A percentile compares a stretch with the other conserved stretches of the same genome.
phyloP scores from a whole-genome alignment of 176 grass and related monocot genomes.

The Triticum urartu region DNA sequence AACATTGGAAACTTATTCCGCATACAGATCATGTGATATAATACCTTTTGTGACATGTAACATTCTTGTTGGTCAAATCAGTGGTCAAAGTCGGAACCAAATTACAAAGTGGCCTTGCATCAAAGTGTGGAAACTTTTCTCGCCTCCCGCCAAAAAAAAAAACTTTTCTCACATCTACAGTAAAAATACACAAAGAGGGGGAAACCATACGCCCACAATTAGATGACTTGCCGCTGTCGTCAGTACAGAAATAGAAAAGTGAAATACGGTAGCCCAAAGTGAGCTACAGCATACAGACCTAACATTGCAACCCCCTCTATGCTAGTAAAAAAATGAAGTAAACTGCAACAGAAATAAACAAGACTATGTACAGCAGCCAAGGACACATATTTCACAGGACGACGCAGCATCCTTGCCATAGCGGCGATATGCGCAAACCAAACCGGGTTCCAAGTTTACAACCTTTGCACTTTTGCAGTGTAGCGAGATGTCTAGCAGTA shows the following conservation, averaged over 20 bases:
- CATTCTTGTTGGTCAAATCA: too few relatives aligned
- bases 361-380: constrained; percentile 16
- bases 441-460: neutral
- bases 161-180: too few relatives aligned
- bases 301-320: neutral
- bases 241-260: neutral
- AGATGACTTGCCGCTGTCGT: neutral
- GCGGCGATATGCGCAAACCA: constrained; percentile 5
- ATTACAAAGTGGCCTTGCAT: too few relatives aligned
- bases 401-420: neutral
- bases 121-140: neutral
- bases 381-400: neutral
- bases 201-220: neutral
- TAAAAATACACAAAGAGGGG: neutral
- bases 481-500: neutral
- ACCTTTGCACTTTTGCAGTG: neutral
- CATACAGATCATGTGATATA: too few relatives aligned
- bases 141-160: too few relatives aligned
- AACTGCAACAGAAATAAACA: neutral
- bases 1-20: too few relatives aligned
- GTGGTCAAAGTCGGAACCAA: too few relatives aligned
- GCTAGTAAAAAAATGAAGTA: neutral
- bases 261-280: neutral
- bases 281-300: neutral
- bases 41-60: too few relatives aligned